These are phyloP conservation scores for Saccharomycopsis microspora DNA, from an alignment of 805 yeast species.

Conservation along the genomic window DNA sequence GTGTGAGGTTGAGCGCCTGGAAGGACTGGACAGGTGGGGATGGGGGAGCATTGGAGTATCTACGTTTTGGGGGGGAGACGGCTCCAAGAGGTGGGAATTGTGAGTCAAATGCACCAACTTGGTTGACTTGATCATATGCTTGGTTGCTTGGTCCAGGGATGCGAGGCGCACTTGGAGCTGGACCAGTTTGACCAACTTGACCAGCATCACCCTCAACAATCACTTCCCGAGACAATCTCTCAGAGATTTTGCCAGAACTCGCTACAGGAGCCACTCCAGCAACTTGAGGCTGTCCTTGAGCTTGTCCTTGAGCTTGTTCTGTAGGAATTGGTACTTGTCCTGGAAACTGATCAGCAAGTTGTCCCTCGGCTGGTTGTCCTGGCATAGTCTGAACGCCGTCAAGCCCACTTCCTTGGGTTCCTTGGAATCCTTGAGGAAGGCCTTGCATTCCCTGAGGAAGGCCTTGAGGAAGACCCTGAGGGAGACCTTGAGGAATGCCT, in stretches of 20 bases:
- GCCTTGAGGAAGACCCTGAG: constrained; percentile 16
- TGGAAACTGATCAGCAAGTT: background rate
- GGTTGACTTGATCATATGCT: too few relatives aligned
- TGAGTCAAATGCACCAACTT: background rate
- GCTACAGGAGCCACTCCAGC: constrained; percentile 6
- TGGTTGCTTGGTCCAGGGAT: too few relatives aligned
- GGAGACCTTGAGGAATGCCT: constrained; percentile 23
- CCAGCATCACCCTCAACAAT: too few relatives aligned
- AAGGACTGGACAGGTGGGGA: too few relatives aligned
- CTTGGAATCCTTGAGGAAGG: background rate
- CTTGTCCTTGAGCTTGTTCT: constrained; percentile 18
- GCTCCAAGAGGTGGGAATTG: constrained; percentile 16
- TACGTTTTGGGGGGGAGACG: constrained; percentile 9
- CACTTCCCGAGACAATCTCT: too few relatives aligned
- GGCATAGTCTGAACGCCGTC: background rate
- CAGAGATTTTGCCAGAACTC: too few relatives aligned
- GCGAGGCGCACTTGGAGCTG: too few relatives aligned
- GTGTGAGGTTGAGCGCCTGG: too few relatives aligned
- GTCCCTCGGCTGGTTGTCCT: constrained; percentile 17
- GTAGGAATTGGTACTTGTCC: background rate
- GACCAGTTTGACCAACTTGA: too few relatives aligned
- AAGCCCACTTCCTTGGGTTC: too few relatives aligned
- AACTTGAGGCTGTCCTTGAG: constrained; percentile 20
- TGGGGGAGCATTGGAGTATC: too few relatives aligned
- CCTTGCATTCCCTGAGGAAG: constrained; percentile 3